Evolutionary conservation across 345 rosid genomes (phyloP).

Genomic region (Anastatica hierochuntica): DNA sequence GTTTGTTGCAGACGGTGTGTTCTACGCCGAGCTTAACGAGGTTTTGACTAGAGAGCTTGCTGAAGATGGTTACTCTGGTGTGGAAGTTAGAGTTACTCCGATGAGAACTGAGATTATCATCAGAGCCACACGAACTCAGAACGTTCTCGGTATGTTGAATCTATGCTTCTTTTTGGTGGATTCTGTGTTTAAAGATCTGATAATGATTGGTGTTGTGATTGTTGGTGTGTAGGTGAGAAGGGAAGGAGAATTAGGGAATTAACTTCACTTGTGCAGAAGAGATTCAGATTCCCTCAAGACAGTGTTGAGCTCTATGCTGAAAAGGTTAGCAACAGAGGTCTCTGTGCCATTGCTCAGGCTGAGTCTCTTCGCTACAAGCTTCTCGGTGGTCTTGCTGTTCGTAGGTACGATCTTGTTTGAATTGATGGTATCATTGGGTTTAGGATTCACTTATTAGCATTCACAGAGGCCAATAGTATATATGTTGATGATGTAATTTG

Average conservation of each 20-base stretch:
- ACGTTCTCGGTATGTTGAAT: conserved; percentile 54
- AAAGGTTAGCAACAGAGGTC: conserved; percentile 66
- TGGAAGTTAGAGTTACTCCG: conserved; percentile 80
- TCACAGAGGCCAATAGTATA: too few relatives aligned
- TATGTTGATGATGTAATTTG: too few relatives aligned
- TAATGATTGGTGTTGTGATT: background rate
- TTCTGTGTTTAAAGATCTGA: background rate
- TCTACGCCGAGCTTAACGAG: conserved; percentile 72
- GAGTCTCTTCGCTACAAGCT: conserved; percentile 87
- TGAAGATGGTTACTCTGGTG: conserved; percentile 93
- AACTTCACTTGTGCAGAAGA: conserved; percentile 63
- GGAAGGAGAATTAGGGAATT: conserved; percentile 80
- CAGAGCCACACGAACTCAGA: conserved; percentile 79
- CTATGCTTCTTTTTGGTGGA: background rate
- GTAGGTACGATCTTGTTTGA: conserved; percentile 59
- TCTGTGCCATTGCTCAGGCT: conserved; percentile 89
- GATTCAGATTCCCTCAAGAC: conserved; percentile 62
- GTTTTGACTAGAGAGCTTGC: conserved; percentile 68
- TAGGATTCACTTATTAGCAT: too few relatives aligned
- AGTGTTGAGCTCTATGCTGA: conserved; percentile 80
- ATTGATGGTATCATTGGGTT: too few relatives aligned
- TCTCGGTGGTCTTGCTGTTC: conserved; percentile 85
- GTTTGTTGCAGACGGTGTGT: conserved; percentile 81
- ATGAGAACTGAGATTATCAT: conserved; percentile 88
- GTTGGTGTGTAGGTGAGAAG: conserved; percentile 47